Base-by-base conservation (phyloP, 192 early-diverging fungal species). In the Podila clonocystis region DNA sequence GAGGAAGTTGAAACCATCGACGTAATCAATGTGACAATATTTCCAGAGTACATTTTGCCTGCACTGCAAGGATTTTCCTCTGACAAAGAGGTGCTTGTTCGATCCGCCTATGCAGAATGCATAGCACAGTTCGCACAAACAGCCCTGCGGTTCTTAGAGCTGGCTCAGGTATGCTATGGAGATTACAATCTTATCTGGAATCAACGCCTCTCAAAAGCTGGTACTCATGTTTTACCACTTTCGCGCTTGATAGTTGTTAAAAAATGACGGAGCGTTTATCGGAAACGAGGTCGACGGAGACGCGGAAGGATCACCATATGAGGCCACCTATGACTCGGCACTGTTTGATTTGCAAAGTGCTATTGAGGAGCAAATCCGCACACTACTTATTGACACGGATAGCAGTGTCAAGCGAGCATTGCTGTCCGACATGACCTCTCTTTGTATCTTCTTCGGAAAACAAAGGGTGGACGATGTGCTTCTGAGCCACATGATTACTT, bases 401-500 rank as follows among this genome's bases (percentile, higher is more conserved):
- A 89, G 94, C 20, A 83, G 87, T 45, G 96, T 97, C 36, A 96
- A 96, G 72, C 89, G 96, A 34, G 93, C 96, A 9, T 71, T 99
- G 22, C 82, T 99, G 50, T 86, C 87, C 52, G 92, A 96, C 38
- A 94, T 95, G 75, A 86, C 95, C 5, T 88, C 91, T 20, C 80
- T 97, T 22, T 94, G 93, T 67, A 85, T 94, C 34, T 95, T 97
- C 62, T 91, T 97, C 72, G 95, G 95, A 26, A 87, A 91, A 17
- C 91, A 93, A 62, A 88, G 91, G 48, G 89, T 94, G 0, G 94
- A 94, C 65, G 95, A 97, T 76, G 88, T 95, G 2, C 72, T 97
- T 31, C 80, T 99, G 15, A 92, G 92, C 31, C 97, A 99, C 76
- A 94, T 97, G 82, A 97, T 99, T 60, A 99, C 97, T 0, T 99